These are phyloP conservation scores for Cenchrus fungigraminus DNA, from an alignment of 176 grass and related monocot genomes.

Conservation along the genomic window DNA sequence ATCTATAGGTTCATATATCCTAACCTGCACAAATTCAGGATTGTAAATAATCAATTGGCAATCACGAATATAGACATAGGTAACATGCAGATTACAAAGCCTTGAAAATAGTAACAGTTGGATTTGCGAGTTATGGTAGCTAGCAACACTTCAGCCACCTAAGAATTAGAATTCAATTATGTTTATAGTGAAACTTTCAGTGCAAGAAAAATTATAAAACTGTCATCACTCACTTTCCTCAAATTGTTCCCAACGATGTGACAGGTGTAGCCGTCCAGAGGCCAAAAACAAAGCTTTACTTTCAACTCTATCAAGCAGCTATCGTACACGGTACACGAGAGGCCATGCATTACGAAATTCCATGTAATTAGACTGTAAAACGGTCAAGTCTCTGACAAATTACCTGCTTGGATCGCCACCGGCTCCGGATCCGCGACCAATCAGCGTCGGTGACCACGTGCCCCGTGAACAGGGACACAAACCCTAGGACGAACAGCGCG, in stretches of 20 bases:
- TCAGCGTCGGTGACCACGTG: conserved; percentile 84
- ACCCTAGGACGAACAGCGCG: conserved; percentile 68
- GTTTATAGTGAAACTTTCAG: neutral
- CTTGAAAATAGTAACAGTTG: neutral
- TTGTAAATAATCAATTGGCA: neutral
- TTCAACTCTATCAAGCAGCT: neutral
- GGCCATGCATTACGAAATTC: neutral
- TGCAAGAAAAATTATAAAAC: conserved; percentile 7
- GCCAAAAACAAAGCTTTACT: neutral
- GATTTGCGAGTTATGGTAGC: neutral
- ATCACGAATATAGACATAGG: neutral
- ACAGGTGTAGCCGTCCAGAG: neutral
- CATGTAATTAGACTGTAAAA: neutral
- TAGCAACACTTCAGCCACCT: neutral
- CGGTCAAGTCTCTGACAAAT: neutral
- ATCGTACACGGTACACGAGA: neutral
- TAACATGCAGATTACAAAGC: neutral
- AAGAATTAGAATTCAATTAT: neutral
- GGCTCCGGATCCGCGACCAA: conserved; percentile 72
- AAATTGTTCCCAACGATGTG: neutral
- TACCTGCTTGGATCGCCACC: conserved; percentile 73
- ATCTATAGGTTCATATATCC: conserved; percentile 53
- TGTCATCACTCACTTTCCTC: neutral
- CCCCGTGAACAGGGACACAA: conserved; percentile 81
- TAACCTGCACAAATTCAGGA: conserved; percentile 50